Base-by-base conservation (phyloP, 108 stramenopile genomes). In the Skeletonema menzelii region DNA sequence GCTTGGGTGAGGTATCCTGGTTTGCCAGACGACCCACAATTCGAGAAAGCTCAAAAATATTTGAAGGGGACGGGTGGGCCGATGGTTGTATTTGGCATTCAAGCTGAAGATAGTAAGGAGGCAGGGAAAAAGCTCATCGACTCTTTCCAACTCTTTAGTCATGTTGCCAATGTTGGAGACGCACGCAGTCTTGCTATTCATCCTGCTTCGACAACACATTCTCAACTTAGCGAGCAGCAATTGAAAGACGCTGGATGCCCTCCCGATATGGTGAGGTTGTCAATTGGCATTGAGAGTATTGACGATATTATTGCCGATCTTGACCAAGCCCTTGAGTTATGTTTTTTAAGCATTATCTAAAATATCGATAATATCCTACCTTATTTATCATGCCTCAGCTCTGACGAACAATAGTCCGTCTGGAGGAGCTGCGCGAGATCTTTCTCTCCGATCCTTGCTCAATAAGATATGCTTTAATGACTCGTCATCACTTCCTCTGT, bases 161-260 rank as follows among this genome's bases (percentile, higher is more conserved):
- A 97, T 81, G 84, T 97, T 26, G 97, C 97, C 66, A 97, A 97
- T 77, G 97, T 97, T 15, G 97, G 97, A 24, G 95, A 97, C 80
- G 79, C 84, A 47, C 72, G 82, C 47, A 82, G 86, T 14, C 84
- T 97, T 15, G 87, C 82, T 32, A 97, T 97, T 64, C 92, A 95
- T 68, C 97, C 95, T 40, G 93, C 93, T 4, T 70, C 85, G 14
- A 97, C 97, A 2, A 97, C 97, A 3, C 95, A 97, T 70, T 84
- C 75, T 8, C 96, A 97, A 70, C 62, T 97, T 69, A 85, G 46
- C 57, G 66, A 70, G 32, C 90, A 91, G 53, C 76, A 91, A 58
- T 86, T 90, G 81, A 59, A 34, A 19, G 79, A 77, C 13, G 88
- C 90, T 34, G 96, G 96, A 8, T 75, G 90, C 58, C 71, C 79